Base-by-base conservation (phyloP, 257 asterid species). In the Solanum clarkiae region DNA sequence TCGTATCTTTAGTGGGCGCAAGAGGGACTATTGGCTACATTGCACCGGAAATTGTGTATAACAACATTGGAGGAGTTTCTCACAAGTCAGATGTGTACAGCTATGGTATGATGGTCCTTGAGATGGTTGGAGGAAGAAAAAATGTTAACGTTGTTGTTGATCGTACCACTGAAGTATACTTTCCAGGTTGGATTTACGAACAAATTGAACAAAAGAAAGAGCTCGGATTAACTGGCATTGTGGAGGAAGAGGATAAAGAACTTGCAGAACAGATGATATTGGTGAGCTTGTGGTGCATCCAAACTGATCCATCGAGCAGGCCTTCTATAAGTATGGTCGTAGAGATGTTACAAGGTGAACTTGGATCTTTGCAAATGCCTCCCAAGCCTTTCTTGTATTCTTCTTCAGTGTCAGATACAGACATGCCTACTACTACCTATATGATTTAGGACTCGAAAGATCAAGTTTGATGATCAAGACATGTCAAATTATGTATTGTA, bases 261-360 rank as follows among this genome's bases (percentile, higher is more conserved):
- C 36, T 16, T 45, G 82, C 55, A 60, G 85, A 84, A 55, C 87
- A 89, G 83, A 84, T 87, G 70, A 40, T 84, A 4, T 45, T 84
- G 16, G 86, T 86, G 14, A 87, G 90, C 20, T 83, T 87, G 66
- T 89, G 91, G 90, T 87, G 91, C 86, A 86, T 87, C 60, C 91
- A 89, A 44, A 85, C 86, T 1, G 57, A 81, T 84, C 91, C 90
- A 0, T 36, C 54, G 17, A 74, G 72, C 8, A 80, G 88, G 18
- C 89, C 90, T 29, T 72, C 88, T 1, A 89, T 89, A 16, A 84
- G 29, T 53, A 86, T 53, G 77, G 91, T 89, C 0, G 5, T 89
- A n/a, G 86, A 86, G 68, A 89, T 89, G 91, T 49, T 89, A 66
- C 84, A 89, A 70, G 88, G 89, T 16, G 75, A 72, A 54, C 29